A percentile compares a stretch with the other conserved stretches of the same genome.
Conservation (phyloP, 768 basidiomycete species). For the Gymnopilus dilepis region DNA sequence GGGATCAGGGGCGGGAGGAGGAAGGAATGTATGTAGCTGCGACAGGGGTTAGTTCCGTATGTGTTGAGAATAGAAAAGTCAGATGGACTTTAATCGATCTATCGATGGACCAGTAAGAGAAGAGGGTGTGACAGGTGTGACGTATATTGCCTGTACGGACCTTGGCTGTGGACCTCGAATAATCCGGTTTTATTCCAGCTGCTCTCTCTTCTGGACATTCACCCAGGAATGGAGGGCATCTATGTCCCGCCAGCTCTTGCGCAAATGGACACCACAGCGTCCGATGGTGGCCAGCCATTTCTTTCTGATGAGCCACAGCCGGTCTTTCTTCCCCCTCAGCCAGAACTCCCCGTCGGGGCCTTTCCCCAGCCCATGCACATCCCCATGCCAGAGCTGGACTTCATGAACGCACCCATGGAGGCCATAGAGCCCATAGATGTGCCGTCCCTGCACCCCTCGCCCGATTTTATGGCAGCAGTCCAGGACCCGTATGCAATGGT, state of each 20-base stretch:
- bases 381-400: constrained; percentile 43
- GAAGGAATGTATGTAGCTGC: not conserved
- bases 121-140: constrained; percentile 27
- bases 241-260: constrained; percentile 39
- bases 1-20: constrained; percentile 16
- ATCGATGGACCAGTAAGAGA: constrained; percentile 18
- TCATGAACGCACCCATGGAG: constrained; percentile 35
- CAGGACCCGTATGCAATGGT: constrained; percentile 39
- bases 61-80: constrained; percentile 12
- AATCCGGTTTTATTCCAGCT: constrained; percentile 18
- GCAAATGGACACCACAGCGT: constrained; percentile 41
- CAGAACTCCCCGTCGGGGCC: constrained; percentile 17
- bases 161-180: constrained; percentile 22
- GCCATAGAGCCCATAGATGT: constrained; percentile 42
- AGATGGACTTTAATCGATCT: constrained; percentile 16
- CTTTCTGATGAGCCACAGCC: constrained; percentile 37
- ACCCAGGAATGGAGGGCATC: constrained; percentile 30
- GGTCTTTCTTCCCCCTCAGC: constrained; percentile 38
- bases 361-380: constrained; percentile 40
- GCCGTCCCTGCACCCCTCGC: constrained; percentile 33
- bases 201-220: not conserved
- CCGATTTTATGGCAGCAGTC: constrained; percentile 41
- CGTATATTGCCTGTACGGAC: constrained; percentile 25
- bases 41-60: constrained; percentile 18
- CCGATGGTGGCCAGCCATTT: constrained; percentile 30